Base-by-base conservation (phyloP, 257 asterid genomes). In the Ajuga chamaepitys region DNA sequence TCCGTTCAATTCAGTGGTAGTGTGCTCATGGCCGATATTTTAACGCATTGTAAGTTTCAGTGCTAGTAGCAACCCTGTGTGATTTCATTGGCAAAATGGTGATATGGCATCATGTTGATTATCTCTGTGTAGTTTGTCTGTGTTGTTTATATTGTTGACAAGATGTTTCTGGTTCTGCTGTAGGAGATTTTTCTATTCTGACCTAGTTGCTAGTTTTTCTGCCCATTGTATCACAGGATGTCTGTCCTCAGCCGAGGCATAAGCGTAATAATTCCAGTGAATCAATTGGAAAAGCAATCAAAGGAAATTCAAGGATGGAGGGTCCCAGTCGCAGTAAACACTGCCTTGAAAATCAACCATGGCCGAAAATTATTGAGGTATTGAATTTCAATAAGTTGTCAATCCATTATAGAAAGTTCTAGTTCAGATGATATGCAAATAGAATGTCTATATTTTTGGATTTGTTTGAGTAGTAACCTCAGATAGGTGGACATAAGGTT, bases 321-420 rank as follows among this genome's bases (percentile, higher is more conserved):
- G 37, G 32, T 42, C 75, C 79, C 13, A 71, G 70, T 41, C 56
- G 81, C 80, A 74, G 60, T 46, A 73, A 57, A 59, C 18, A 60
- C 72, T 46, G 52, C 58, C 70, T 24, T 41, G 72, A 75, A 66
- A 71, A 62, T 62, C 70, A 22, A 59, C 57, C 70, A 24, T 68
- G 72, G 66, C 26, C 79, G 17, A 56, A 4, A 18, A 42, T 44
- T 41, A 12, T 37, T 42, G 79, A 75, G 88, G 95, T 86, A 81
- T 6, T 48, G 68, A 40, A 10, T 60, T 42, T 35, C 35, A 60
- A 21, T 53, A 54, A 17, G 25, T 14, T 58, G 61, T 59, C 4
- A 21, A 64, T 30, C 40, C 38, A 64, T 61, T 7, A 25, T 32
- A 7, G 26, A 59, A 66, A 55, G 47, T 42, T 37, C 44, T 46